Base-by-base conservation (phyloP, 495 filamentous ascomycete genomes). In the Xylaria venustula region DNA sequence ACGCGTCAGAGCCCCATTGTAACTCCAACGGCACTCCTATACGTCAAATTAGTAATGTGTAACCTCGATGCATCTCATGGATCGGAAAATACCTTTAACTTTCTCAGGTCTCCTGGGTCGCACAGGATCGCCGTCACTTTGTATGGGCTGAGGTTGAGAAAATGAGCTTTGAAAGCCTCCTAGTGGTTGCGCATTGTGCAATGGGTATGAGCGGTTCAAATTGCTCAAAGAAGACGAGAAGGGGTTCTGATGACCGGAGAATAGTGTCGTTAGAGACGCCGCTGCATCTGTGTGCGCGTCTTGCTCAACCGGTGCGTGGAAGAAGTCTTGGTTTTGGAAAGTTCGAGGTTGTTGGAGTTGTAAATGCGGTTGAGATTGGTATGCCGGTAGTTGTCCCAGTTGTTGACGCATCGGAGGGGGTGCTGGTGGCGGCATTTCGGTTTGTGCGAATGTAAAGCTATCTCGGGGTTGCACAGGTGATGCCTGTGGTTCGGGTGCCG, bases 1-100 rank as follows among this genome's bases (percentile, higher is more conserved):
- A 79, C 5, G 78, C 67, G 72, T 91, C 88, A 0, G 88, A 88
- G 19, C 88, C 88, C 80, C 84, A 91, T 17, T 82, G 83, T 25
- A 88, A 67, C 26, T 80, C 74, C 6, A 63, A 54, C 5, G 61
- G 58, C 28, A 64, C 64, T 5, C 42, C 58, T 3, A 34, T 25
- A 32, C 64, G 64, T 26, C 65, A 67, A 32, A 46, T 54, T 7
- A 58, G 19, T 5, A 59, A 14, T 51, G 60, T 56, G 4, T 65
- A 62, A 20, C 15, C 37, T 41, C 74, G n/a, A n/a, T 75, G 58
- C 75, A 75, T 17, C 74, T 54, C 75, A 80, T 75, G 15, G 76
- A 72, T 8, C 69, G 60, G 57, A 73, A 77, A 70, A 63, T 19
- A 48, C 62, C 19, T 66, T 57, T 23, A 42, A 9, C 7, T 64